Evolutionary conservation across 192 early-diverging fungal genomes (phyloP).

Genomic region (Coemansia sp.): DNA sequence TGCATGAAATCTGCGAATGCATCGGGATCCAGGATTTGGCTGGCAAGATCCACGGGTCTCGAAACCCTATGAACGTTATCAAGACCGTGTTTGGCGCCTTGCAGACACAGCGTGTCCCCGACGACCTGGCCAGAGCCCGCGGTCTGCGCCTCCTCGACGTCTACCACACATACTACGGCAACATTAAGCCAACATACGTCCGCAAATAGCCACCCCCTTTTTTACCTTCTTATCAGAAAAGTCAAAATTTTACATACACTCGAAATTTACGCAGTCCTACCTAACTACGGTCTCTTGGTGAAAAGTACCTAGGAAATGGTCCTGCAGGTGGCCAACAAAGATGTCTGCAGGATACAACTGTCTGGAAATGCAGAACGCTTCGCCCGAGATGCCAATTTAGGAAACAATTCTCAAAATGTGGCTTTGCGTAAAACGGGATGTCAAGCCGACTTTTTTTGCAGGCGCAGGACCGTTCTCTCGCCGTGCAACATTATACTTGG

Average conservation of each 20-base stretch:
- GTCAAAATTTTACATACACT: neutral
- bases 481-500: neutral
- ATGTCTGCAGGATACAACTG: neutral
- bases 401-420: neutral
- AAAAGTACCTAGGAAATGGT: neutral
- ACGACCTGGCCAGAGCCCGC: slow-evolving; percentile 82
- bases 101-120: slow-evolving; percentile 70
- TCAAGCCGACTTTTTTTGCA: neutral
- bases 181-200: slow-evolving; percentile 20
- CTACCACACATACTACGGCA: slow-evolving; percentile 85
- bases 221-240: neutral
- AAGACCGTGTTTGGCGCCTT: slow-evolving; percentile 95
- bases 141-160: slow-evolving; percentile 90
- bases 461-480: slow-evolving; percentile 2
- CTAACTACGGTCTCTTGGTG: neutral
- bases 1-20: slow-evolving; percentile 95
- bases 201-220: neutral
- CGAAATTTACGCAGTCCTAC: neutral
- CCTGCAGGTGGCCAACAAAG: neutral
- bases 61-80: slow-evolving; percentile 97
- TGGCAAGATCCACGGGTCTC: slow-evolving; percentile 88
- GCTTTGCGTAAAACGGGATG: neutral
- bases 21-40: slow-evolving; percentile 90
- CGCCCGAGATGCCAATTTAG: neutral
- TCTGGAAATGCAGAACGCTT: neutral